Evolutionary conservation across 1,139 yeast genomes (phyloP), one percentile per base, ranked within the genome.

Genomic region (Zygoascus sp.): DNA sequence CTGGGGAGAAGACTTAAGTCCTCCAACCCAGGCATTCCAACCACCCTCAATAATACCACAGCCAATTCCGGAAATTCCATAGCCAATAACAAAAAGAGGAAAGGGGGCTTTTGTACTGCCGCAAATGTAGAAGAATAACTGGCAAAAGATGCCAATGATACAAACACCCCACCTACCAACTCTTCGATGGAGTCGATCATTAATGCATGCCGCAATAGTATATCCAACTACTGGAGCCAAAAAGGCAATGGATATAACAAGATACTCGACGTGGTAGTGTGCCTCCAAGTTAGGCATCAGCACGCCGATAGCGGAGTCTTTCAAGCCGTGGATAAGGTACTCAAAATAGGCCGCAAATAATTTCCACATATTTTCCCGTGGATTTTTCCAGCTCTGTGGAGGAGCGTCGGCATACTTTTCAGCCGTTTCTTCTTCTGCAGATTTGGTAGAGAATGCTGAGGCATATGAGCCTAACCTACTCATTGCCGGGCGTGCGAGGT

Each of bases 41-140:
- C 79, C 80, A 2, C 83, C 74, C 23, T 77, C 67, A 2, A 74
- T 72, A n/a, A 71, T 61, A 0, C 83, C 86, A 23, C 71, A 58
- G 0, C 86, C 87, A 32, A 76, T 56, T 0, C 87, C 87, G 2
- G 82, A 80, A 51, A 79, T 62, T 59, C 76, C 76, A 56, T 75
- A 80, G 0, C 73, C 82, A 25, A 73, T 58, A 11, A 77, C 80
- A 9, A 76, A 69, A 3, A 74, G 44, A 2, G 64, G 58, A 44
- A 58, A 62, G 1, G 67, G 67, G 54, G 49, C 79, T 61, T 55
- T 72, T 42, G 72, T 67, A 40, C 69, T 57, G 9, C 73, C 72
- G 2, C 74, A 58, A 0, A 70, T 59, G 54, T 65, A 74, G 69
- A 73, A 73, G 5, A 68, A 45, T 21, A 66, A 48, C 21, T 72